A percentile compares a stretch with the other conserved stretches of the same genome.
Conservation (phyloP, 2,329 filamentous ascomycete genomes). For the Alternaria incomplexa region DNA sequence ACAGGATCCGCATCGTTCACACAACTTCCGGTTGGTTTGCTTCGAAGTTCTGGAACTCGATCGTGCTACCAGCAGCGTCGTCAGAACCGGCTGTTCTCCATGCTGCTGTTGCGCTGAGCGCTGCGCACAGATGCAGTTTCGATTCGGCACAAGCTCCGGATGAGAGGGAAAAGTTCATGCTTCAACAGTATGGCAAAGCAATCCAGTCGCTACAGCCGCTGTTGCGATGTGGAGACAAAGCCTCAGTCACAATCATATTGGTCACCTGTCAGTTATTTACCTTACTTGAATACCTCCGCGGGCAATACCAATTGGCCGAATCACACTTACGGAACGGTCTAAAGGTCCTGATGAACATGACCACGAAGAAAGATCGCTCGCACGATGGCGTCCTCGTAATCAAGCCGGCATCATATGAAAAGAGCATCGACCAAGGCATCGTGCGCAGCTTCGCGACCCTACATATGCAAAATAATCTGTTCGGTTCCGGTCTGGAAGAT, state of each 20-base stretch:
- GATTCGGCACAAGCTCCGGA: slow-evolving; percentile 14
- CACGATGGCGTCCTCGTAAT: background rate
- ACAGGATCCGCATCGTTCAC: background rate
- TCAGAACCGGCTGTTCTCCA: slow-evolving; percentile 52
- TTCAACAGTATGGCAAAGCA: slow-evolving; percentile 51
- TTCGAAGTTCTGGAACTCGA: slow-evolving; percentile 46
- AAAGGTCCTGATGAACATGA: slow-evolving; percentile 42
- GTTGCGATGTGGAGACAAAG: slow-evolving; percentile 16
- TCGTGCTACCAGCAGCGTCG: slow-evolving; percentile 49
- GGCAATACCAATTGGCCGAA: slow-evolving; percentile 46
- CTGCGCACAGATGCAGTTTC: slow-evolving; percentile 34
- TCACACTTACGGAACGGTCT: slow-evolving; percentile 53
- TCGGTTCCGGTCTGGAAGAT: slow-evolving; percentile 7
- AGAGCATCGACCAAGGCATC: slow-evolving; percentile 53
- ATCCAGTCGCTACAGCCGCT: slow-evolving; percentile 45
- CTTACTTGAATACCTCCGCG: slow-evolving; percentile 51
- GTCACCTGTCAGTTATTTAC: slow-evolving; percentile 53
- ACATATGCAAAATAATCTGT: slow-evolving; percentile 23
- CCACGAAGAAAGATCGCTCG: background rate
- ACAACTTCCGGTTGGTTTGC: slow-evolving; percentile 13
- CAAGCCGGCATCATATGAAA: slow-evolving; percentile 4
- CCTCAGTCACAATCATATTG: slow-evolving; percentile 45
- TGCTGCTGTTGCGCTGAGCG: slow-evolving; percentile 51
- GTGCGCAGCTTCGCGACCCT: slow-evolving; percentile 50
- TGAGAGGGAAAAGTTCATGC: slow-evolving; percentile 37